These are phyloP conservation scores for Brassica carinata DNA, from an alignment of 345 rosid genomes.

Conservation along the genomic window DNA sequence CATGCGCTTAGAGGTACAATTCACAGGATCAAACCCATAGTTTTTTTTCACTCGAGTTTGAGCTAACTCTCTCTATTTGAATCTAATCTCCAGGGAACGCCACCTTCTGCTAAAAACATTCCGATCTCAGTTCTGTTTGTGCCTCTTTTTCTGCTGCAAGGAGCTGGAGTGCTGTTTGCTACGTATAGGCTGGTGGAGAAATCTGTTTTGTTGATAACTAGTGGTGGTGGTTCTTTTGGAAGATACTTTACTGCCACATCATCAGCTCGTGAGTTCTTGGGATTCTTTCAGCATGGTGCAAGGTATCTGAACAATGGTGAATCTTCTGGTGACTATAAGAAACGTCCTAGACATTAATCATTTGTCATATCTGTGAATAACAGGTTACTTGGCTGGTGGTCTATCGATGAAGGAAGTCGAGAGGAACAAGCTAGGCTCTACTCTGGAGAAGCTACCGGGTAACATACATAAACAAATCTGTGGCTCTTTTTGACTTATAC, in stretches of 20 bases:
- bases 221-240: conserved; percentile 49
- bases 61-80: neutral
- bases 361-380: neutral
- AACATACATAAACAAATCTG: neutral
- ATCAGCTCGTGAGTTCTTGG: conserved; percentile 64
- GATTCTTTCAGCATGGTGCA: conserved; percentile 79
- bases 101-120: conserved; percentile 63
- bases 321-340: neutral
- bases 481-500: conserved; percentile 1
- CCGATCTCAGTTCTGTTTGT: conserved; percentile 57
- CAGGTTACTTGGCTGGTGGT: conserved; percentile 98
- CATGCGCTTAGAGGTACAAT: conserved; percentile 84
- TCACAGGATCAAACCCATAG: neutral
- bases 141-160: conserved; percentile 79
- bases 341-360: neutral
- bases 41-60: neutral
- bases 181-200: conserved; percentile 67
- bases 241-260: conserved; percentile 51
- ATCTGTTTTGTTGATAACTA: conserved; percentile 45
- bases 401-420: conserved; percentile 90
- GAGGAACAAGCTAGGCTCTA: conserved; percentile 90
- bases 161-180: conserved; percentile 76
- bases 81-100: conserved; percentile 67
- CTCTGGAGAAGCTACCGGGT: conserved; percentile 66
- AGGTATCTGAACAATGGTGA: conserved; percentile 45